phyloP scores from a whole-genome alignment of 805 yeast genomes.

The Metschnikowia aberdeeniae region DNA sequence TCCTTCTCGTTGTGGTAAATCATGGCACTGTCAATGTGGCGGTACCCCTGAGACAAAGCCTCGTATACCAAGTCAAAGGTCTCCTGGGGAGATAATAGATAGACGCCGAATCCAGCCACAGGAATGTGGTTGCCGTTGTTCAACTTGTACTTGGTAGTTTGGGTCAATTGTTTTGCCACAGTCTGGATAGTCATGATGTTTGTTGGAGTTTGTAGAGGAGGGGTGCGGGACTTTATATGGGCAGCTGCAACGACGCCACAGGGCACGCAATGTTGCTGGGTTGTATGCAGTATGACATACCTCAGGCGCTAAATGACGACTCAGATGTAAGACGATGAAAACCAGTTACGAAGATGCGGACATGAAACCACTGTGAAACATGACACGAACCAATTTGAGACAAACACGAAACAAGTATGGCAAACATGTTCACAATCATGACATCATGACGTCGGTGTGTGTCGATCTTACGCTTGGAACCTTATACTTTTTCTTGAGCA shows the following conservation, averaged over 20 bases:
- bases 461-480: too few relatives aligned
- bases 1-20: slow-evolving; percentile 62
- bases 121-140: slow-evolving; percentile 57
- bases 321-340: too few relatives aligned
- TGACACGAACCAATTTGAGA: too few relatives aligned
- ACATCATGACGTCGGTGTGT: too few relatives aligned
- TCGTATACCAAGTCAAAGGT: slow-evolving; percentile 45
- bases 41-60: slow-evolving; percentile 63
- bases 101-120: slow-evolving; percentile 54
- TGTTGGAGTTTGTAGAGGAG: neutral
- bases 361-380: too few relatives aligned
- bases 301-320: neutral
- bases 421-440: too few relatives aligned
- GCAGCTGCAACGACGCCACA: slow-evolving; percentile 2
- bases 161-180: slow-evolving; percentile 32
- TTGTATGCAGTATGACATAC: neutral
- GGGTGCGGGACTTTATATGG: slow-evolving; percentile 4
- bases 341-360: too few relatives aligned
- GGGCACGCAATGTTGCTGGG: slow-evolving; percentile 1
- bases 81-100: slow-evolving; percentile 34
- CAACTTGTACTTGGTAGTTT: slow-evolving; percentile 38
- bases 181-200: slow-evolving; percentile 35
- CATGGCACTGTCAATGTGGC: slow-evolving; percentile 73
- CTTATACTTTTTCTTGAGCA: too few relatives aligned
- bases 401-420: too few relatives aligned